Evolutionary conservation across 208 protist species (phyloP).

Genomic region (Trypanosoma congolense): DNA sequence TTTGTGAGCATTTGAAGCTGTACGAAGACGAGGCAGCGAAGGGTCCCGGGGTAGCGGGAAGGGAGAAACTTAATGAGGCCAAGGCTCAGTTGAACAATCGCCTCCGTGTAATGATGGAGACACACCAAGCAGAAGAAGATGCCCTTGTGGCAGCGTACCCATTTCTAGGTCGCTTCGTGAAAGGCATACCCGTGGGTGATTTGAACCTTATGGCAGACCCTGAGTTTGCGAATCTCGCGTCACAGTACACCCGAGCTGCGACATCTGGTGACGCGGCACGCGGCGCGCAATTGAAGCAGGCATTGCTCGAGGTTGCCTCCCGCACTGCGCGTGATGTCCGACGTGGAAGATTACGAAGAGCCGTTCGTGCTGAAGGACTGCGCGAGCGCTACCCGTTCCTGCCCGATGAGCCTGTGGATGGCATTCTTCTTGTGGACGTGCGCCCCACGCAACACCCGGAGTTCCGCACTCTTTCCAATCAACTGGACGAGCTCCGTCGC

Average conservation of each 20-base stretch:
- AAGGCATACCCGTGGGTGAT: conserved; percentile 1
- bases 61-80: neutral
- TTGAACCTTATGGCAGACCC: neutral
- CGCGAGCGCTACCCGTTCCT: conserved; percentile 6
- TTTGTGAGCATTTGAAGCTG: neutral
- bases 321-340: neutral
- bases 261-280: neutral
- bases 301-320: neutral
- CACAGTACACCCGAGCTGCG: neutral
- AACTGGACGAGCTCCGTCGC: conserved; percentile 8
- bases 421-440: neutral
- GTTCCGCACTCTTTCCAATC: conserved; percentile 1
- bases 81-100: neutral
- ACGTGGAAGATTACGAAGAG: neutral
- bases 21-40: neutral
- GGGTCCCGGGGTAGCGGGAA: neutral
- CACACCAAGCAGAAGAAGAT: neutral
- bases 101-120: neutral
- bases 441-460: neutral
- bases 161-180: neutral
- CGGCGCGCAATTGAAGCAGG: neutral
- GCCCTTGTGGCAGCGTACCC: neutral
- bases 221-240: neutral
- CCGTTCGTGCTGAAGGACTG: neutral
- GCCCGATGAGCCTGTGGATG: conserved; percentile 1